Base-by-base conservation (phyloP, 2,329 filamentous ascomycete species). In the Fusarium brevicatenulatum region DNA sequence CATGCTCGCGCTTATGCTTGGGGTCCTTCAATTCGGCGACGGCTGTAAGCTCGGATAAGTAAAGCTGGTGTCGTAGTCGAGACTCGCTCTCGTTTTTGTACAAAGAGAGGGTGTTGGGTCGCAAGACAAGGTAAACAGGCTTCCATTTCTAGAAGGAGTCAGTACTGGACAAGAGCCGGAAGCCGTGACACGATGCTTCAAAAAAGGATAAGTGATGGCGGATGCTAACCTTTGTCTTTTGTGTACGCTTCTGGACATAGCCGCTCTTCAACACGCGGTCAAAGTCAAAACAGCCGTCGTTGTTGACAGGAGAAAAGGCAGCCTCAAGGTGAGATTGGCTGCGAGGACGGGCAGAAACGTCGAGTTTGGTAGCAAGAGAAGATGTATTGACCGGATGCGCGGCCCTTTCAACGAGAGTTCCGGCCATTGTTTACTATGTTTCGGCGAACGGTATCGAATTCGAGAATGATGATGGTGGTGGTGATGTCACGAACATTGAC, bases 231-330 rank as follows among this genome's bases (percentile, higher is more conserved):
- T 97, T 97, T 68, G 95, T 98, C 86, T 95, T 97, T 77, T 95
- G 92, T 23, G 95, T 97, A 75, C 95, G 91, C 83, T 97, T 97
- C 79, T 93, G 89, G 43, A 97, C 91, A 75, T 92, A 92, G 66
- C 95, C 95, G 64, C 92, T 91, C 84, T 97, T 98, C 81, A 98
- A 89, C 62, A 98, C 93, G 56, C 95, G 92, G 82, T 99, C 96
- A 79, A 97, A 97, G 79, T 96, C 95, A 81, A 97, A 99, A 82
- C 94, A 96, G 71, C 96, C 96, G 82, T 97, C 95, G 82, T 97
- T 92, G 80, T 95, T 97, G 72, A 98, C 94, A 9, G 95, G 94
- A 36, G 94, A 96, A 78, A 94, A 91, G 21, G 91, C 87, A 25
- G 91, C 87, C 73, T 93, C 90, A 47, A 92, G 80, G 32, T 81